Base-by-base conservation (phyloP, 2,329 filamentous ascomycete species). In the Neobulgaria alba region DNA sequence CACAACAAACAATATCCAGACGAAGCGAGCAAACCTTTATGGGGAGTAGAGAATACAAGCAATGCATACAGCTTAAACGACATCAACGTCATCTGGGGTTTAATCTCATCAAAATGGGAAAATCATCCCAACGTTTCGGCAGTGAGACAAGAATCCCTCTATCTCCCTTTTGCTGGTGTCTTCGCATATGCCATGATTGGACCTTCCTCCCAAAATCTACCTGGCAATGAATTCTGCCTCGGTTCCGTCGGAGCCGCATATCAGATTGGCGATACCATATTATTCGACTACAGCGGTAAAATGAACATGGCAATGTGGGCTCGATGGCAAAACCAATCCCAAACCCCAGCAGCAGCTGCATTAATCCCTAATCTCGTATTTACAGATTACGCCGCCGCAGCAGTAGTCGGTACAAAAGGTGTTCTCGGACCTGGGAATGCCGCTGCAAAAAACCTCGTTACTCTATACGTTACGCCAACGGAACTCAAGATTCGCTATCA, bases 371-470 rank as follows among this genome's bases (percentile, higher is more conserved):
- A 68, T 45, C 52, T 67, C 0, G 58, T 70, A 4, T 70, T 64
- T 61, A 69, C 67, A 0, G 67, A 71, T 41, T 40, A 66, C 5
- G 59, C 61, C 1, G 61, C 67, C 1, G 66, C 64, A n/a, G 53
- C 62, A 2, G 61, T 69, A 0, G 57, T 68, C 0, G 66, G 67
- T 3, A 68, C 63, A 2, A 60, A 51, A 36, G 50, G 48, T 0
- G 41, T 49, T 17, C 38, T 49, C 7, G 46, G 47, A 2, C 30
- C 39, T 17, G 33, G 36, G 29, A 56, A 57, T 23, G 16, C 37
- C 1, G 46, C 43, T 2, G 32, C 29, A 2, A 15, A 33, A 2
- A 49, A 51, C 30, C 14, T 39, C 3, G 35, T 41, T 5, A 16
- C 29, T 17, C 36, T 61, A 4, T 46, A 49, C 2, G 51, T 65